Conservation (phyloP, 2,329 filamentous ascomycete species). For the Dactylellina cionopaga region DNA sequence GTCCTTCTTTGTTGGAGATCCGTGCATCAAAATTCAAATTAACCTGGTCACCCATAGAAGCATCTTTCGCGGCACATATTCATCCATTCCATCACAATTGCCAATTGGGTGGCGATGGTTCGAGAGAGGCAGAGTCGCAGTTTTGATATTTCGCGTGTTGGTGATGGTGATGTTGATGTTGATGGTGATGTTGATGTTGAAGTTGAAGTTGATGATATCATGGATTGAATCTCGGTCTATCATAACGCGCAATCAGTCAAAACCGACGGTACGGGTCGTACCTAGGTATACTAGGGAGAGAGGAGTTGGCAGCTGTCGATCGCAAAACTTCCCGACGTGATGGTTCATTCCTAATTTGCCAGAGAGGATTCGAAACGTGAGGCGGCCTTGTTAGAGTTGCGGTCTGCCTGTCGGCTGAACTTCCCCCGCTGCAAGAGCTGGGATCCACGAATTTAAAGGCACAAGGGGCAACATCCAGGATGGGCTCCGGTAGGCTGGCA, state of each 20-base stretch:
- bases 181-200: background rate
- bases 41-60: slow-evolving; percentile 6
- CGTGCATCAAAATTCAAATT: slow-evolving; percentile 48
- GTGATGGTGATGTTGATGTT: no score
- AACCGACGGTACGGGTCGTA: slow-evolving; percentile 39
- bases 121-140: no score
- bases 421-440: slow-evolving; percentile 33
- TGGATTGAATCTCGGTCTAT: background rate
- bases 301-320: slow-evolving; percentile 32
- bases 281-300: no score
- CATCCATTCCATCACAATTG: no score
- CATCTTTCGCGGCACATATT: slow-evolving; percentile 4
- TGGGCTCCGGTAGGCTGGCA: no score
- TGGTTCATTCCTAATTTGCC: slow-evolving; percentile 24
- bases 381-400: slow-evolving; percentile 24
- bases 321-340: slow-evolving; percentile 36
- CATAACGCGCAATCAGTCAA: background rate
- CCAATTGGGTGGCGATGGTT: no score
- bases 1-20: slow-evolving; percentile 34
- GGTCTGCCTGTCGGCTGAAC: slow-evolving; percentile 48
- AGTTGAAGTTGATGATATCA: slow-evolving; percentile 23
- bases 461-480: background rate
- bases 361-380: slow-evolving; percentile 43
- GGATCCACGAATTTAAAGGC: background rate
- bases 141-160: no score